Conservation (phyloP, 163 green algal species). For the Scenedesmus sp. region DNA sequence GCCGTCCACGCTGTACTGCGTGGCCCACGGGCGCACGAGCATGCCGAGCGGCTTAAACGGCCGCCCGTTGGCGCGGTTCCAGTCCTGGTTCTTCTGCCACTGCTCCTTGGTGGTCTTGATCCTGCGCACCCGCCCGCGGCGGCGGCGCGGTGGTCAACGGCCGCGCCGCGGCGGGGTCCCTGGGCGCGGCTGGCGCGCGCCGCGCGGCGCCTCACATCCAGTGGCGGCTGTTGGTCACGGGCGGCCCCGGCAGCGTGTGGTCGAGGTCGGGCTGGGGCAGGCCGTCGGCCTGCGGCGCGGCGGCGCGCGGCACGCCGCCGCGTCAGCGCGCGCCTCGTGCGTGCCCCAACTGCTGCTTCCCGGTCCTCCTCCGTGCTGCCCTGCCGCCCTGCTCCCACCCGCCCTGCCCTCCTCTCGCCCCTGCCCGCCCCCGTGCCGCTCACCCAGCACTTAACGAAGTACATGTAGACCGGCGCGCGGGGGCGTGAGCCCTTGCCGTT, state of each 20-base stretch:
- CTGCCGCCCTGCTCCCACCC: too few relatives aligned
- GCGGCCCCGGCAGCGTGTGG: conserved; percentile 31
- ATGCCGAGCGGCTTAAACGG: conserved; percentile 38
- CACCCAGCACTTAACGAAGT: conserved; percentile 45
- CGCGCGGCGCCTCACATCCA: conserved; percentile 20
- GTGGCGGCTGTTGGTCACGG: conserved; percentile 36
- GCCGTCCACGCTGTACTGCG: conserved; percentile 24
- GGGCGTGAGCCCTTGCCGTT: conserved; percentile 17
- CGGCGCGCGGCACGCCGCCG: not conserved
- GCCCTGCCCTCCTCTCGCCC: too few relatives aligned
- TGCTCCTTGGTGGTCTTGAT: conserved; percentile 42
- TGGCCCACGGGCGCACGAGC: conserved; percentile 47
- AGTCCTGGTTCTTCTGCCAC: conserved; percentile 38
- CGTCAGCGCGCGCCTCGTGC: not conserved
- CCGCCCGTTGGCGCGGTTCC: conserved; percentile 12
- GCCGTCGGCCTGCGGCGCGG: conserved; percentile 11
- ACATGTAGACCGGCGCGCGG: conserved; percentile 39
- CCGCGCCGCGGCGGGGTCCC: too few relatives aligned
- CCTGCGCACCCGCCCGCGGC: too few relatives aligned
- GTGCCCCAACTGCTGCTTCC: not conserved
- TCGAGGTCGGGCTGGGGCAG: conserved; percentile 39
- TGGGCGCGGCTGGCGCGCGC: too few relatives aligned
- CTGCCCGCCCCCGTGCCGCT: not conserved
- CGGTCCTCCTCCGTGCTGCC: too few relatives aligned
- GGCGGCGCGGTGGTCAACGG: too few relatives aligned